Evolutionary conservation across 257 asterid species (phyloP).

Genomic region (Primulina eburnea): DNA sequence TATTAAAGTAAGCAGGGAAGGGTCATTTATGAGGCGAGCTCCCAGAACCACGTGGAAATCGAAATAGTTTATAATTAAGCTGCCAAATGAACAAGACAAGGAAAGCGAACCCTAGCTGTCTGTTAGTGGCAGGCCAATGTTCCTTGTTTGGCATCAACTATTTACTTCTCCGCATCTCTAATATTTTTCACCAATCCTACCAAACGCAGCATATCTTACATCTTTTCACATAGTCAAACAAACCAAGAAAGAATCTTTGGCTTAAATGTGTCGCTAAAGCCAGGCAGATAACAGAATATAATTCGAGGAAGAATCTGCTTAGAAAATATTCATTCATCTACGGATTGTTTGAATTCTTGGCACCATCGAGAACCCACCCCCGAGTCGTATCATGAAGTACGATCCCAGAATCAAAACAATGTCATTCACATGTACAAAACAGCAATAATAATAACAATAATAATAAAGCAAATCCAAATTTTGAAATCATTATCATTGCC

Average conservation of each 20-base stretch:
- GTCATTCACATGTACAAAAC: neutral
- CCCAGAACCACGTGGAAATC: constrained; percentile 45
- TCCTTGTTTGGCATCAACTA: constrained; percentile 22
- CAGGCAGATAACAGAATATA: too few species aligned
- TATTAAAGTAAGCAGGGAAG: neutral
- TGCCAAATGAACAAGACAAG: constrained; percentile 37
- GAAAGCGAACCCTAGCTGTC: constrained; percentile 30
- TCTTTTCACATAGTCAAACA: neutral
- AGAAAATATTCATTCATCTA: too few species aligned
- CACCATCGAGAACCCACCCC: too few species aligned
- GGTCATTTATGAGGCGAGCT: constrained; percentile 17
- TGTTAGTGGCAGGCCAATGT: constrained; percentile 26
- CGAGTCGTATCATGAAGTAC: too few species aligned
- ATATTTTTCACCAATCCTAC: neutral
- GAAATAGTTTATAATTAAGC: constrained; percentile 30
- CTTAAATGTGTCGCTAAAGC: neutral
- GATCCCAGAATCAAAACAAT: too few species aligned
- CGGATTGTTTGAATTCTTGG: neutral
- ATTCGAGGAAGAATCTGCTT: neutral
- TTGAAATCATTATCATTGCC: constrained; percentile 18
- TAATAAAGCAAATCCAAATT: neutral
- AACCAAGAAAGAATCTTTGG: neutral
- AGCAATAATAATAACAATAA: too few species aligned
- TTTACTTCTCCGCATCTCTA: neutral
- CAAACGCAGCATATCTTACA: neutral